Percentiles rank a stretch among this genome's conserved stretches.
phyloP scores from a whole-genome alignment of 352 stramenopile genomes.

The Phytophthora melonis region DNA sequence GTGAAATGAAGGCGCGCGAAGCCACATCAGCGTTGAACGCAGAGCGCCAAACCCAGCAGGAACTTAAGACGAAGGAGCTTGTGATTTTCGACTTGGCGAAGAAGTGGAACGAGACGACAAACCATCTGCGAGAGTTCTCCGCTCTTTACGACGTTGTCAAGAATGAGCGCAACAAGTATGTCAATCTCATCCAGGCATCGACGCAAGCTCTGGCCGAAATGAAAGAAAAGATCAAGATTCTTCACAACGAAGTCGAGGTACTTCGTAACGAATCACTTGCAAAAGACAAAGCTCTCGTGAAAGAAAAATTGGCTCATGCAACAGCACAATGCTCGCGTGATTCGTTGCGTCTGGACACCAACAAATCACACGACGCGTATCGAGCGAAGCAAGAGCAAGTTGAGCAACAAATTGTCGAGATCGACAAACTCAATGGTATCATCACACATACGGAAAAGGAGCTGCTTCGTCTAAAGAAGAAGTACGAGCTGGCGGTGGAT shows the following conservation, averaged over 20 bases:
- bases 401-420: conserved; percentile 96
- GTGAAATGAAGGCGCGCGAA: conserved; percentile 92
- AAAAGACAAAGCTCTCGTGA: conserved; percentile 94
- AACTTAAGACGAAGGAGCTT: conserved; percentile 95
- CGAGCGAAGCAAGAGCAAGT: conserved; percentile 91
- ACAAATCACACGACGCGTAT: conserved; percentile 92
- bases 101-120: conserved; percentile 94
- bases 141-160: conserved; percentile 96
- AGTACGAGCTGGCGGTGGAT: conserved; percentile 91
- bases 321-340: conserved; percentile 91
- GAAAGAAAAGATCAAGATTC: conserved; percentile 97
- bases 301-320: conserved; percentile 89
- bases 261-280: conserved; percentile 92
- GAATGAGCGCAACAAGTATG: conserved; percentile 97
- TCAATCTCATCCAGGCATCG: conserved; percentile 93
- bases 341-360: conserved; percentile 89
- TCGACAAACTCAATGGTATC: conserved; percentile 95
- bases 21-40: conserved; percentile 73
- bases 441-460: conserved; percentile 93
- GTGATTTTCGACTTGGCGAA: conserved; percentile 95
- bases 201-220: conserved; percentile 95
- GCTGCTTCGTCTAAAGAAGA: conserved; percentile 93
- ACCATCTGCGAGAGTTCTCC: conserved; percentile 93
- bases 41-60: conserved; percentile 87
- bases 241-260: conserved; percentile 96